A percentile compares a stretch with the other conserved stretches of the same genome.
phyloP scores from a whole-genome alignment of 2,329 filamentous ascomycete genomes.

The Juglanconis oblonga region DNA sequence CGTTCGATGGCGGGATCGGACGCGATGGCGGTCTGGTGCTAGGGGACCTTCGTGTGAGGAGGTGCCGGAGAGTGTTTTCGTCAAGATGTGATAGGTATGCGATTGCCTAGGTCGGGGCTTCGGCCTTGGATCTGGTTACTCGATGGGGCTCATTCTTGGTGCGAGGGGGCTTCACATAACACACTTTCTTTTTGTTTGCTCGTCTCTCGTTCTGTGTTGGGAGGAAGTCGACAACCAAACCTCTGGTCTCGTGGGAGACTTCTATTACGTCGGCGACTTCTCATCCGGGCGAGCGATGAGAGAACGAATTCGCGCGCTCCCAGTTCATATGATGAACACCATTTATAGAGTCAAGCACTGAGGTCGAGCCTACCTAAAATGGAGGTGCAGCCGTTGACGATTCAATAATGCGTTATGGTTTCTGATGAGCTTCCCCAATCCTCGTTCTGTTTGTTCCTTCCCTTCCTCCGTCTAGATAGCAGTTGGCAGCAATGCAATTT shows the following conservation, averaged over 20 bases:
- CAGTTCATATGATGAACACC: slow-evolving; percentile 85
- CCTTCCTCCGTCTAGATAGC: background rate
- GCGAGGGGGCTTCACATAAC: slow-evolving; percentile 69
- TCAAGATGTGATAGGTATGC: slow-evolving; percentile 97
- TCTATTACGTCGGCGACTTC: slow-evolving; percentile 24
- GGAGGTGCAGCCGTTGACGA: slow-evolving; percentile 45
- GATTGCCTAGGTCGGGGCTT: slow-evolving; percentile 63
- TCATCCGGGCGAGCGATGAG: slow-evolving; percentile 3
- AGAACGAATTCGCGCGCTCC: slow-evolving; percentile 19
- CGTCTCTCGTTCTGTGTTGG: slow-evolving; percentile 51
- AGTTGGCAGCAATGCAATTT: background rate
- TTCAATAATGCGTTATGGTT: slow-evolving; percentile 37
- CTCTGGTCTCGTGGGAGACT: slow-evolving; percentile 38
- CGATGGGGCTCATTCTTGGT: slow-evolving; percentile 99
- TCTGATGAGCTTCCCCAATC: slow-evolving; percentile 33
- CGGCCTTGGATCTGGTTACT: slow-evolving; percentile 68
- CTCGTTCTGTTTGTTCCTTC: background rate
- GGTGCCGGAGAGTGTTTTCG: slow-evolving; percentile 66
- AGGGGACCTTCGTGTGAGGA: slow-evolving; percentile 42
- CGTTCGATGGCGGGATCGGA: slow-evolving; percentile 39
- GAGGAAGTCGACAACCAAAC: slow-evolving; percentile 41
- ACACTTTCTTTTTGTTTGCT: slow-evolving; percentile 35
- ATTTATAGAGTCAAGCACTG: slow-evolving; percentile 99
- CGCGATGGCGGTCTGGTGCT: slow-evolving; percentile 33
- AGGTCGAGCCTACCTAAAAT: slow-evolving; percentile 47